Base-by-base conservation (phyloP, 73 alveolate species). In the Breviolum minutum region DNA sequence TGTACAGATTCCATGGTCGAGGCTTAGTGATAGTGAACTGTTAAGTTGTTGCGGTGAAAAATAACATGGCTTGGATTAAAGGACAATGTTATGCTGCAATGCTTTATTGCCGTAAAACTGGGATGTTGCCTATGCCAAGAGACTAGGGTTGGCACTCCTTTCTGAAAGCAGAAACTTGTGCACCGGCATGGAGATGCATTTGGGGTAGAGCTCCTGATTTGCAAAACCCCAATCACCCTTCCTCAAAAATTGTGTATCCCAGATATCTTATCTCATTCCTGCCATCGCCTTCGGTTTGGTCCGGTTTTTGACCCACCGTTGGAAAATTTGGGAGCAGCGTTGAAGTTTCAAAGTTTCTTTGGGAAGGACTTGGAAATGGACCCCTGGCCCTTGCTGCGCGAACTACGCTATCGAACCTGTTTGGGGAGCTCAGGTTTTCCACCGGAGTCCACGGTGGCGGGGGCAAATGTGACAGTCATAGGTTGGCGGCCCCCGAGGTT, bases 381-480 rank as follows among this genome's bases (percentile, higher is more conserved):
- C 40, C 99, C 99, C 40, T 77, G 99, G 94, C 99, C 99, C 63
- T 64, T 94, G 74, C 86, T 94, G 74, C 99, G 99, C 22, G 99
- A 94, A 85, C 94, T 94, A 60, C 99, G 99, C 54, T 94, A 94
- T n/a, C 93, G 99, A 63, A 94, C 99, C 94, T 94, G 99, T 61
- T 10, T 9, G 77, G 84, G 63, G 97, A 10, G 20, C 90, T 48
- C 86, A 27, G 86, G 63, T 8, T 10, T 0, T 12, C n/a, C n/a
- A 7, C 85, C 62, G 63, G 63, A 8, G 81, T 8, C 29, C 81
- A 12, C 54, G 77, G 77, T 14, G 24, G 63, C 63, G 63, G 86
- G 86, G 60, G 86, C 22, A 30, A 77, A 60, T n/a, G 19, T 63
- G 11, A 20, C 26, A 27, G 60, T 10, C 14, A 22, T 27, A 10